Percentiles rank a stretch among this genome's conserved stretches.
Evolutionary conservation across 2,329 filamentous ascomycete species (phyloP).

Genomic region (Hymenoscyphus fructigenus): DNA sequence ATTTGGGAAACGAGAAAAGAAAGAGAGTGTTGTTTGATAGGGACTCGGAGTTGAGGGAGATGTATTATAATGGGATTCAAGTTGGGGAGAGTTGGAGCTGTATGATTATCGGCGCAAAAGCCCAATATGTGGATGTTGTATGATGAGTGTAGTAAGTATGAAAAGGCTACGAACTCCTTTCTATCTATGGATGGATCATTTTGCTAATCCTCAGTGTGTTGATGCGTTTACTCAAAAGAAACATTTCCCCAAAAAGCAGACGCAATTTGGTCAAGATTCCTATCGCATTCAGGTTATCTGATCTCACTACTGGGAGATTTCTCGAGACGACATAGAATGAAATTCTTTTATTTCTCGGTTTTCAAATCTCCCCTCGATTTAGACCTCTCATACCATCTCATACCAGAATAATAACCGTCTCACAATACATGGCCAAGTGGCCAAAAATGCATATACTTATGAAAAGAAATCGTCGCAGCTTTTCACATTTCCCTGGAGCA

Average conservation of each 20-base stretch:
- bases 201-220: neutral
- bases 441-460: too few species aligned
- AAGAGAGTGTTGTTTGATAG: constrained; percentile 3
- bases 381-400: too few species aligned
- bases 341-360: too few species aligned
- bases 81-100: constrained; percentile 10
- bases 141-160: constrained; percentile 24
- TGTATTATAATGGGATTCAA: neutral
- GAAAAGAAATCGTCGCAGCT: too few species aligned
- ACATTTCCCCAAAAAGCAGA: neutral
- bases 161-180: neutral
- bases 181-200: neutral
- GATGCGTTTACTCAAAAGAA: too few species aligned
- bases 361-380: too few species aligned
- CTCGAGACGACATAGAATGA: too few species aligned
- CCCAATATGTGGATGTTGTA: constrained; percentile 17
- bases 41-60: neutral
- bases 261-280: neutral
- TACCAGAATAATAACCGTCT: too few species aligned
- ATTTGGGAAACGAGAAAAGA: constrained; percentile 40
- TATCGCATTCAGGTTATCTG: neutral
- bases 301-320: too few species aligned
- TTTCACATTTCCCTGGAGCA: too few species aligned
- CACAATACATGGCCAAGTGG: too few species aligned
- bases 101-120: constrained; percentile 10